Conservation (phyloP, 2,329 filamentous ascomycete genomes). For the Cladobotryum mycophilum region DNA sequence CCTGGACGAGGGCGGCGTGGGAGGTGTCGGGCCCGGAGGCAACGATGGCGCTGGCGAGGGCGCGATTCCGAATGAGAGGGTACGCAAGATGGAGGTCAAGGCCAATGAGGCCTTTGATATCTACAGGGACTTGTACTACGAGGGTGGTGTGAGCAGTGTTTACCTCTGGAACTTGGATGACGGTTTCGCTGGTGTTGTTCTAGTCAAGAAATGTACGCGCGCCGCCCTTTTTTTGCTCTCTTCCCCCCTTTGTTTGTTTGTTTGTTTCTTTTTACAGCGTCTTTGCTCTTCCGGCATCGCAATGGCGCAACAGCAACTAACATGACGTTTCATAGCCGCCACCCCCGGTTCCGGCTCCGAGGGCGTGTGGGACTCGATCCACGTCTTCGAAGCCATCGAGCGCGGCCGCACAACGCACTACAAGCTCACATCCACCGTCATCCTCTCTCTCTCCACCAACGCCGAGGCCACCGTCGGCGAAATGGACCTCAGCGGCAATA, state of each 20-base stretch:
- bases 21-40: constrained; percentile 46
- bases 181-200: constrained; percentile 90
- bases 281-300: background rate
- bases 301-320: background rate
- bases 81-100: constrained; percentile 87
- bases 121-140: constrained; percentile 93
- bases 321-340: constrained; percentile 44
- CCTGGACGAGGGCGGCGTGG: constrained; percentile 57
- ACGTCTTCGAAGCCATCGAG: constrained; percentile 96
- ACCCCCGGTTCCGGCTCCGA: constrained; percentile 59
- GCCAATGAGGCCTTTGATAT: constrained; percentile 97
- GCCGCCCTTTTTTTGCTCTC: background rate
- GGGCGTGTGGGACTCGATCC: constrained; percentile 95
- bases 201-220: constrained; percentile 82
- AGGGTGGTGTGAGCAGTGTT: constrained; percentile 90
- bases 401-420: constrained; percentile 89
- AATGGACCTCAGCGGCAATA: constrained; percentile 92
- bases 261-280: background rate
- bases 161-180: constrained; percentile 99
- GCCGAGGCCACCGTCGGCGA: constrained; percentile 57
- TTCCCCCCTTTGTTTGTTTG: no score
- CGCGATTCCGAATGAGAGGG: constrained; percentile 80
- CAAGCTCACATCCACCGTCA: constrained; percentile 95
- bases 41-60: constrained; percentile 65
- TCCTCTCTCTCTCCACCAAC: constrained; percentile 70